phyloP scores from a whole-genome alignment of 441 rosid genomes.

The Brassica balearica region DNA sequence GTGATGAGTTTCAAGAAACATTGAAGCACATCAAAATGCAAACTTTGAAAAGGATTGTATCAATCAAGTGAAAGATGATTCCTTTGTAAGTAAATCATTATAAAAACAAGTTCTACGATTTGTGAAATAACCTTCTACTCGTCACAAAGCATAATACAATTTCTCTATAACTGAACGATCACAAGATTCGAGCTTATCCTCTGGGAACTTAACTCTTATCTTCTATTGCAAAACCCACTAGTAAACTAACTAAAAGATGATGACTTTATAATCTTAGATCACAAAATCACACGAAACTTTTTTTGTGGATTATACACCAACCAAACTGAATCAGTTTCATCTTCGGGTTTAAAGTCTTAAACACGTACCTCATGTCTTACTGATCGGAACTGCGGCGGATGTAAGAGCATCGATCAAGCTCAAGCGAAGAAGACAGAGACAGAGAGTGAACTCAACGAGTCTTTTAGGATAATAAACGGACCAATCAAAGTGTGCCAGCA shows the following conservation, averaged over 20 bases:
- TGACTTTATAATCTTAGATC: neutral
- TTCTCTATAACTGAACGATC: neutral
- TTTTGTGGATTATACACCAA: conserved; percentile 2
- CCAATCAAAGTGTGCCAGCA: no score
- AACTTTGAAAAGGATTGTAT: neutral
- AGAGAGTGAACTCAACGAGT: conserved; percentile 5
- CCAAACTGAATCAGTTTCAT: conserved; percentile 1
- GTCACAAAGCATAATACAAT: neutral
- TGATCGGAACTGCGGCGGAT: neutral
- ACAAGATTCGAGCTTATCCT: neutral
- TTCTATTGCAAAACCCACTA: conserved; percentile 19
- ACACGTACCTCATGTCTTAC: conserved; percentile 38
- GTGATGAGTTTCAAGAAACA: no score
- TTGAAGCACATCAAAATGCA: neutral
- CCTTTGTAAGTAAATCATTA: neutral
- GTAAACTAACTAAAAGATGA: neutral
- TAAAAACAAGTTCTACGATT: neutral
- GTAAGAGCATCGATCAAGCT: conserved; percentile 26
- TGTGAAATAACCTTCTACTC: neutral
- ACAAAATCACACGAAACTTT: conserved; percentile 1
- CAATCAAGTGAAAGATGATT: neutral
- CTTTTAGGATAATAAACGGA: neutral
- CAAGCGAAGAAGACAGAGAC: neutral
- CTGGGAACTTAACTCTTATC: neutral
- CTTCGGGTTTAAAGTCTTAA: no score